phyloP scores from a whole-genome alignment of 1,284 basidiomycete genomes.

The Meripilus lineatus region DNA sequence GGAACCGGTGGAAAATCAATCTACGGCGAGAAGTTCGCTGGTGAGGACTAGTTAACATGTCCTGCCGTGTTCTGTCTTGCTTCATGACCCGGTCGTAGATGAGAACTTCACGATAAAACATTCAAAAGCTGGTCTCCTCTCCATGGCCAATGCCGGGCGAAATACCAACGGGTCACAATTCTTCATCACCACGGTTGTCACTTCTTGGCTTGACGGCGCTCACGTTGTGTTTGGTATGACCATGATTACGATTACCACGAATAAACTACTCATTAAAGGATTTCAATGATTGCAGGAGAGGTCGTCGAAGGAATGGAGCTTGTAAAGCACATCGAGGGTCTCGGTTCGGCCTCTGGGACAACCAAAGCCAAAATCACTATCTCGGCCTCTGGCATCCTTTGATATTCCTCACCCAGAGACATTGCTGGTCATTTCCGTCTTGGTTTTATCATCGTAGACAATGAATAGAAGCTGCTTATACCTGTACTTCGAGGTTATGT shows the following conservation, averaged over 20 bases:
- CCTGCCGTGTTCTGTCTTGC: neutral
- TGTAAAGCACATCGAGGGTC: conserved; percentile 60
- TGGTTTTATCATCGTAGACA: no score
- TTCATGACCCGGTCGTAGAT: conserved; percentile 41
- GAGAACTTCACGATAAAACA: conserved; percentile 87
- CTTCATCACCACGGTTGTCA: conserved; percentile 69
- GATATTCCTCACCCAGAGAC: no score
- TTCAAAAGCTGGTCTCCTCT: conserved; percentile 77
- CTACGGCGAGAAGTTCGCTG: conserved; percentile 83
- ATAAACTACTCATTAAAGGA: neutral
- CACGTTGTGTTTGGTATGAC: conserved; percentile 78
- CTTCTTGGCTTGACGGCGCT: conserved; percentile 70
- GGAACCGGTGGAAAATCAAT: conserved; percentile 94
- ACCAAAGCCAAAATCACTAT: conserved; percentile 48
- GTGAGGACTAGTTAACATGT: conserved; percentile 40
- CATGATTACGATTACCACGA: neutral
- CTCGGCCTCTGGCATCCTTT: conserved; percentile 45
- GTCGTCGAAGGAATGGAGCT: conserved; percentile 60
- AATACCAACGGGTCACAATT: conserved; percentile 66
- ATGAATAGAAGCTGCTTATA: no score
- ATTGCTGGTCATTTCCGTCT: no score
- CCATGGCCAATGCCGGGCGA: conserved; percentile 84
- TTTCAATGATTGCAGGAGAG: conserved; percentile 38
- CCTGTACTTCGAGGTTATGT: no score
- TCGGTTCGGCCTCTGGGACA: conserved; percentile 48